A percentile compares a stretch with the other conserved stretches of the same genome.
phyloP scores from a whole-genome alignment of 768 basidiomycete species.

The Tricholoma sp. region DNA sequence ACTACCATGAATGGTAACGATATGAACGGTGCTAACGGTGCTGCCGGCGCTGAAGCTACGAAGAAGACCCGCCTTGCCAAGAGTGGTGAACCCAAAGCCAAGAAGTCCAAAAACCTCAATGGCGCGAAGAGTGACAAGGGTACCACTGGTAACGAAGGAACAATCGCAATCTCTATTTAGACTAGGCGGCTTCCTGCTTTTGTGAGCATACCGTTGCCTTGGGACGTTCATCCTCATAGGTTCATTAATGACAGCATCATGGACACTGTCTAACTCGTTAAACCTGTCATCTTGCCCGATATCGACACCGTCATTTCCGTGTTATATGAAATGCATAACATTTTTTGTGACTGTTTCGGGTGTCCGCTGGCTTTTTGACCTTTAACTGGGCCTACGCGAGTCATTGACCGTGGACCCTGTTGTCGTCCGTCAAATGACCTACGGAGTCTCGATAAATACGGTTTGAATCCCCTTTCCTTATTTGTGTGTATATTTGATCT shows the following conservation, averaged over 20 bases:
- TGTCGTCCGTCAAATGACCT: constrained; percentile 26
- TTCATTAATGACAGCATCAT: background rate
- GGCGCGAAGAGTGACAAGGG: constrained; percentile 3
- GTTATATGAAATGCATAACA: background rate
- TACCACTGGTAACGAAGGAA: constrained; percentile 1
- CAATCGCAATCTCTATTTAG: background rate
- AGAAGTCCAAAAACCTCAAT: constrained; percentile 21
- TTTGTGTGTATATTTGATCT: background rate
- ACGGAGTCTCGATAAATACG: constrained; percentile 11
- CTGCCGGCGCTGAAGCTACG: constrained; percentile 1
- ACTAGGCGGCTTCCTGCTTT: background rate
- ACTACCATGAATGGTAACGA: constrained; percentile 5
- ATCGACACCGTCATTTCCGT: background rate
- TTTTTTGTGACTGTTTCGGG: background rate
- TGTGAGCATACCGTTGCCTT: background rate
- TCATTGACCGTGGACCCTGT: constrained; percentile 16
- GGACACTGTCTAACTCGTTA: background rate
- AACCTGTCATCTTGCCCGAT: background rate
- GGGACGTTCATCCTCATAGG: background rate
- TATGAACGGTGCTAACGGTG: constrained; percentile 9
- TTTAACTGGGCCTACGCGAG: constrained; percentile 27
- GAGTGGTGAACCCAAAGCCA: constrained; percentile 24
- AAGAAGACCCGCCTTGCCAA: constrained; percentile 25
- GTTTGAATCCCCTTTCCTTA: background rate
- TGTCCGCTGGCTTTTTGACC: constrained; percentile 33